Conservation (phyloP, 768 basidiomycete species). For the Porphyrellus cyaneotinctus region DNA sequence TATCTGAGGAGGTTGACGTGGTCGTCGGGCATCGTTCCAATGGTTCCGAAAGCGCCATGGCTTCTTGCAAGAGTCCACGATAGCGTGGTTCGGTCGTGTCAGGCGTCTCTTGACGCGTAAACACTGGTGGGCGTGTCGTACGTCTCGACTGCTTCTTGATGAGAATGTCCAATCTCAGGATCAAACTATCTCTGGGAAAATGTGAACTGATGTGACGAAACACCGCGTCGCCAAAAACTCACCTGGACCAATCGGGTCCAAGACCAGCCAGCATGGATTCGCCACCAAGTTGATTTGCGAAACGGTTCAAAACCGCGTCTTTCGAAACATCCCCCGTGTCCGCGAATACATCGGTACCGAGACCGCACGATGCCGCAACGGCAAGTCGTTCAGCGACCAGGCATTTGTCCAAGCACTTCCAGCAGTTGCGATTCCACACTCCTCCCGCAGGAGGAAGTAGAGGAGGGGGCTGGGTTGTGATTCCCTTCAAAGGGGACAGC, state of each 20-base stretch:
- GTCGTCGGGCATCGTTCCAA: slow-evolving; percentile 15
- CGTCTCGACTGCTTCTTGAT: slow-evolving; percentile 25
- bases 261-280: slow-evolving; percentile 34
- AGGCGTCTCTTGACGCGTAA: background rate
- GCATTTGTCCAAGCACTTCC: slow-evolving; percentile 76
- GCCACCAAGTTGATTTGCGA: slow-evolving; percentile 48
- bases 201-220: background rate
- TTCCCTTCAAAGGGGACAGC: slow-evolving; percentile 15
- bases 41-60: slow-evolving; percentile 22
- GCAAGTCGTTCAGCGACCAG: slow-evolving; percentile 68
- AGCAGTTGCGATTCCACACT: slow-evolving; percentile 71
- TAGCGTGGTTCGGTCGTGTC: slow-evolving; percentile 48
- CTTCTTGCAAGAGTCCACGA: slow-evolving; percentile 43
- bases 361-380: slow-evolving; percentile 33
- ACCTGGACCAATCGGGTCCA: slow-evolving; percentile 59
- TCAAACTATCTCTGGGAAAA: slow-evolving; percentile 15
- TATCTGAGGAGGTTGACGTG: slow-evolving; percentile 13
- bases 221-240: slow-evolving; percentile 14
- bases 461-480: background rate
- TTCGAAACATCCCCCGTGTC: slow-evolving; percentile 50
- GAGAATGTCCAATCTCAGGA: slow-evolving; percentile 31
- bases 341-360: slow-evolving; percentile 39
- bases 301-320: slow-evolving; percentile 59
- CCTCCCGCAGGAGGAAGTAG: slow-evolving; percentile 11
- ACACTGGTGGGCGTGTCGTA: background rate